Evolutionary conservation across 805 yeast species (phyloP).

Genomic region (Ogataea philodendri): DNA sequence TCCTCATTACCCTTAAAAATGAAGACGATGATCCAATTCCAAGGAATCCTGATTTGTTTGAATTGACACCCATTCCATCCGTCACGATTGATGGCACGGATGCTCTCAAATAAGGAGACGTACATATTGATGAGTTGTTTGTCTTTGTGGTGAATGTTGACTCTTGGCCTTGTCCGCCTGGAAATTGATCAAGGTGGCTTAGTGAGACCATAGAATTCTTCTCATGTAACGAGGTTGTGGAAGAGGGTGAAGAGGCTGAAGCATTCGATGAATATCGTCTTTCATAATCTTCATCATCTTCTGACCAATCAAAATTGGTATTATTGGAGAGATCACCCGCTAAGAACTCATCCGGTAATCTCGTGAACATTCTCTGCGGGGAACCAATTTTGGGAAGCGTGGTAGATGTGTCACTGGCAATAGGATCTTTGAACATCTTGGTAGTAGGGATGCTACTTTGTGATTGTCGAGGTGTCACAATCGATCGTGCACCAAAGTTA

Average conservation of each 20-base stretch:
- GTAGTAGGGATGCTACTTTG: too few species aligned
- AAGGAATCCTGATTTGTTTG: conserved; percentile 53
- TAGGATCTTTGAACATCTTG: too few species aligned
- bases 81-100: conserved; percentile 20
- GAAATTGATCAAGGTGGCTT: conserved; percentile 15
- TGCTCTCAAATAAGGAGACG: conserved; percentile 27
- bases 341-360: conserved; percentile 29
- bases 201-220: conserved; percentile 21
- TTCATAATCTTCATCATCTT: conserved; percentile 42
- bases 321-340: conserved; percentile 28
- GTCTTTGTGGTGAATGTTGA: conserved; percentile 18
- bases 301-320: conserved; percentile 60
- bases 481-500: conserved; percentile 11
- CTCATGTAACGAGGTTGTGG: conserved; percentile 16
- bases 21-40: conserved; percentile 65
- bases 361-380: conserved; percentile 18
- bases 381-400: background rate
- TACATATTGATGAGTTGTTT: conserved; percentile 21
- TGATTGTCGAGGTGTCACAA: too few species aligned
- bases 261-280: conserved; percentile 9
- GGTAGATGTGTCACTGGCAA: conserved; percentile 1
- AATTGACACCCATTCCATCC: conserved; percentile 70
- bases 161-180: conserved; percentile 5
- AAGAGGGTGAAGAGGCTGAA: conserved; percentile 18
- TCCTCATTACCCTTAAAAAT: conserved; percentile 39